A percentile compares a stretch with the other conserved stretches of the same genome.
Conservation (phyloP, 768 basidiomycete genomes). For the Fibroporia radiculosa region DNA sequence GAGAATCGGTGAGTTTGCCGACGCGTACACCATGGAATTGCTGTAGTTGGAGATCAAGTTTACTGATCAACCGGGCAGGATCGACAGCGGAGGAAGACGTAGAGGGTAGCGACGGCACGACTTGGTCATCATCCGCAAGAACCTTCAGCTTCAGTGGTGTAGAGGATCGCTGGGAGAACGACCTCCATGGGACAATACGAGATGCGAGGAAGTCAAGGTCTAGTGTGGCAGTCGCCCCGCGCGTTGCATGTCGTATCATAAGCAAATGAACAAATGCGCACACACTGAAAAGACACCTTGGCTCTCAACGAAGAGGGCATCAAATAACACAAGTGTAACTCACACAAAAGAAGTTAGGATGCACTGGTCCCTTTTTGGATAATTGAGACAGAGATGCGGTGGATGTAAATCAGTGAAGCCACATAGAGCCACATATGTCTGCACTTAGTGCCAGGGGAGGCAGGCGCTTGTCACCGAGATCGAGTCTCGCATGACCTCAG, state of each 20-base stretch:
- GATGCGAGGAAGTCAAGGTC: slow-evolving; percentile 40
- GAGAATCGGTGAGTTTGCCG: slow-evolving; percentile 4
- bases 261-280: slow-evolving; percentile 10
- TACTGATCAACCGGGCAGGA: slow-evolving; percentile 4
- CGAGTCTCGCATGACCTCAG: no score
- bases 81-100: not conserved
- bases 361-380: no score
- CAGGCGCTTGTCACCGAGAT: no score
- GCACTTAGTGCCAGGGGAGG: no score
- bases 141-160: not conserved
- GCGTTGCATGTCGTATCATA: slow-evolving; percentile 1
- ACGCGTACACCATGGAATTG: slow-evolving; percentile 3
- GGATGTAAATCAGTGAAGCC: no score
- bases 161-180: slow-evolving; percentile 3
- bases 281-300: no score
- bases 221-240: slow-evolving; percentile 8
- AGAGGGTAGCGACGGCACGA: not conserved
- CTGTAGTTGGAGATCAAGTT: slow-evolving; percentile 7
- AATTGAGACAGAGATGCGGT: no score
- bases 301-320: no score
- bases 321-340: no score
- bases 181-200: slow-evolving; percentile 18
- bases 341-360: no score
- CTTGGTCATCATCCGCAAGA: not conserved
- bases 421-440: no score